Base-by-base conservation (phyloP, 2,329 filamentous ascomycete genomes). In the Neonectria coccinea region DNA sequence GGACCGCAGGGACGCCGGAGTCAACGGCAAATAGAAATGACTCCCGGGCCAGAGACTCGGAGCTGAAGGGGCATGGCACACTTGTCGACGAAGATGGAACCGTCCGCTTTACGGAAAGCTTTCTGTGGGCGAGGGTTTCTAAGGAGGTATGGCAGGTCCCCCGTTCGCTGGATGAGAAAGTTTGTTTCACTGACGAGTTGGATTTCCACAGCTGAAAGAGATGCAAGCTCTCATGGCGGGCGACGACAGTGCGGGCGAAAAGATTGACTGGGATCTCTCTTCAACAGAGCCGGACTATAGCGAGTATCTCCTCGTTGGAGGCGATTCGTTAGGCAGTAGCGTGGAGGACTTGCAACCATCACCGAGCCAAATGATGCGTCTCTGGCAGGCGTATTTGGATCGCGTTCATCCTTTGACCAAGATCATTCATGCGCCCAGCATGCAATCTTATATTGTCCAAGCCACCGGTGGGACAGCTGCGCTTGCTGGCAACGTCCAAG, bases 391-490 rank as follows among this genome's bases (percentile, higher is more conserved):
- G 7, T 66, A 63, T 47, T 33, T 56, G 6, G 64, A 51, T 22
- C 56, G 59, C 20, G 59, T 66, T 1, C 47, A 66, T 53, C 59
- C 64, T 1, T 14, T 66, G 12, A 63, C 56, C 6, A 66, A 63
- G 22, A 12, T 66, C 10, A 39, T 66, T 7, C 64, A 66, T 42
- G 41, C 39, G 9, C 59, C 64, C 2, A 56, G 56, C 5, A 14
- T 59, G 8, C 44, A 66, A 18, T 25, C 52, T 8, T 10, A 41
- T 12, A 9, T 66, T 5, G 41, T 63, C 3, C 45, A 63, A 18
- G 52, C 41, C 18, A 31, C 51, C 1, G 42, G 31, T 12, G 27
- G 57, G 11, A 31, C 36, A 3, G 25, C 7, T 5, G 33, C 10
- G 5, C 10, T 63, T 2, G n/a, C 64, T 7, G 41, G 22, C n/a